Base-by-base conservation (phyloP, 306 rosid species). In the Vigna angularis region DNA sequence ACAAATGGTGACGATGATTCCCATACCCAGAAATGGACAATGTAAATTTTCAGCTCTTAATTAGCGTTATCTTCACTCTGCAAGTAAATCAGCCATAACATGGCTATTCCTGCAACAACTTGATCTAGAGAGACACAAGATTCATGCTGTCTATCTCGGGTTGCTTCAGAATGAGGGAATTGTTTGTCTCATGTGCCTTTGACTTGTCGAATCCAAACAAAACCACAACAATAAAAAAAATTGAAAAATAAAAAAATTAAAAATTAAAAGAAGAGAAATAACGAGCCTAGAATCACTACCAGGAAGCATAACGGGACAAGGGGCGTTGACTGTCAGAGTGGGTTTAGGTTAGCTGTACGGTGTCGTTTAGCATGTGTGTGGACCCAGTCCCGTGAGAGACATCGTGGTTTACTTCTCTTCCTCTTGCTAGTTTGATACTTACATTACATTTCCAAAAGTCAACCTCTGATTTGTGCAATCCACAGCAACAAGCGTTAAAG, bases 111-210 rank as follows among this genome's bases (percentile, higher is more conserved):
- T 16, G 64, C 9, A 76, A 79, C 52, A 77, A 75, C 69, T 52
- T 77, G 73, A 66, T 82, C 80, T 6, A 49, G 45, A 65, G 34
- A 36, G 56, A 48, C 84, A 49, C 67, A 72, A 50, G 80, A 44
- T 61, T 13, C 47, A 69, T 34, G 79, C 42, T 42, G 68, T 13
- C 63, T 48, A 38, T 20, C 5, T 48, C 72, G n/a, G 65, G 85
- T 91, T 88, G 70, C 98, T 87, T 91, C 80, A 63, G 22, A 81
- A 84, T 58, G 79, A 85, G 96, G 93, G 89, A 83, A 87, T 44
- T 76, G 24, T 83, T 91, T 86, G 92, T 84, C 66, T 32, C 75
- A 57, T 69, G 10, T 63, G 89, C 83, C 82, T 88, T 93, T 93
- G 97, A 91, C 97, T 88, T 84, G n/a, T 68, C 26, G 70, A 69